Evolutionary conservation across 495 filamentous ascomycete genomes (phyloP), one percentile per base, ranked within the genome.

Genomic region (Podospora didyma): DNA sequence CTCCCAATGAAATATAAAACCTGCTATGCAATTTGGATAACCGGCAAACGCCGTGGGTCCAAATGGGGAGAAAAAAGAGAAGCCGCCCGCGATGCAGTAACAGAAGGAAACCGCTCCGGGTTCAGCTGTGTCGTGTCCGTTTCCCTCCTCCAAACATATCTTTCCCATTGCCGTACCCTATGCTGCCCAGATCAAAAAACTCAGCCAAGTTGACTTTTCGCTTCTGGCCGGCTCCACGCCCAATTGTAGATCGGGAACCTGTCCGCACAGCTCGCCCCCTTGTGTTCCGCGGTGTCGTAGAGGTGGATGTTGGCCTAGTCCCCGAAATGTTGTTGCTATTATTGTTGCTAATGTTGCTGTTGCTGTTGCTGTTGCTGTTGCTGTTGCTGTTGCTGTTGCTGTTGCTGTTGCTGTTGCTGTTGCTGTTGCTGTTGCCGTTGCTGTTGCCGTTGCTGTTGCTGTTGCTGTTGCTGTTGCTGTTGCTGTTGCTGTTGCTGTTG

Each of bases 101-200:
- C 26, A 31, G 26, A 3, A 31, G 9, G 9, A 9, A 31, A 31
- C 4, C 26, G 26, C 26, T 31, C 9, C 26, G 26, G 3, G 26
- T 31, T 31, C 39, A 92, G 57, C 76, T 76, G 66, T 87, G 87
- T 59, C 89, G 79, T 48, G 83, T 84, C 55, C 90, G 77, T 77
- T 95, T 96, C 23, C 83, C 75, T 21, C 84, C 81, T 31, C 84
- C 86, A 66, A 80, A 80, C 53, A 79, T 69, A 61, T 92, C 90
- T 58, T 84, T 83, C 23, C 62, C 67, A 34, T 58, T 62, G 7
- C 79, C 78, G 57, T 87, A 81, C 22, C 82, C 77, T 37, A 89
- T 59, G 41, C 79, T 82, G 6, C 82, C 83, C n/a, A 96, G 69
- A 59, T 94, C 89, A 60, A 95, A 96, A 57, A 92, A 86, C 54